Evolutionary conservation across 257 asterid species (phyloP), one percentile per base, ranked within the genome.

Genomic region (Petrea volubilis): DNA sequence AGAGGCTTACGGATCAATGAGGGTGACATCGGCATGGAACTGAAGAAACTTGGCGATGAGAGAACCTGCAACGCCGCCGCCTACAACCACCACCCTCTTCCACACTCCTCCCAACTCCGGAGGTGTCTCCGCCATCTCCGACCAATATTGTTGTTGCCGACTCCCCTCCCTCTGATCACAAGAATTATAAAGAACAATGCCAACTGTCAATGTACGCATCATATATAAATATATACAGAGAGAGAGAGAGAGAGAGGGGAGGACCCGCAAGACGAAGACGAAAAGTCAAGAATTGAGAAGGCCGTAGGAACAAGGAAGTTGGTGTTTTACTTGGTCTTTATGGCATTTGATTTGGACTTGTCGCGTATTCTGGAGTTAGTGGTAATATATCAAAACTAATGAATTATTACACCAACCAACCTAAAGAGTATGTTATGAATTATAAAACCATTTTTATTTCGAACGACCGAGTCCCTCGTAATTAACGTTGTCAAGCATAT

Each of bases 21-120:
- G 91, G 74, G 96, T 89, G 41, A 92, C 81, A 70, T 92, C 96
- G 46, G 88, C 96, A 51, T 63, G 80, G 68, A 90, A 92, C 64
- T 92, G 98, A 77, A 92, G 96, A 51, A 92, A 77, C 77, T 85
- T 92, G 4, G 96, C 96, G 76, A 92, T 47, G 58, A 92, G 82
- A 20, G 98, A 83, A 28, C 96, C 98, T 0, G 95, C 96, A 0
- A 92, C 92, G 77, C 98, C 98, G 14, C 98, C 96, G 52, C 98
- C 96, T 3, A 92, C 81, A 56, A 92, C 92, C 83, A 85, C 96
- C 81, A 90, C 94, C 72, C 90, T 82, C 84, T 86, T 90, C 88
- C 96, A 86, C 18, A 85, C 89, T n/a, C 89, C 87, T 43, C 70
- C 79, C 78, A 77, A 27, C 74, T 84, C 92, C 75, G 80, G 64